Evolutionary conservation across 2,329 filamentous ascomycete genomes (phyloP).

Genomic region (Pseudopithomyces chartarum): DNA sequence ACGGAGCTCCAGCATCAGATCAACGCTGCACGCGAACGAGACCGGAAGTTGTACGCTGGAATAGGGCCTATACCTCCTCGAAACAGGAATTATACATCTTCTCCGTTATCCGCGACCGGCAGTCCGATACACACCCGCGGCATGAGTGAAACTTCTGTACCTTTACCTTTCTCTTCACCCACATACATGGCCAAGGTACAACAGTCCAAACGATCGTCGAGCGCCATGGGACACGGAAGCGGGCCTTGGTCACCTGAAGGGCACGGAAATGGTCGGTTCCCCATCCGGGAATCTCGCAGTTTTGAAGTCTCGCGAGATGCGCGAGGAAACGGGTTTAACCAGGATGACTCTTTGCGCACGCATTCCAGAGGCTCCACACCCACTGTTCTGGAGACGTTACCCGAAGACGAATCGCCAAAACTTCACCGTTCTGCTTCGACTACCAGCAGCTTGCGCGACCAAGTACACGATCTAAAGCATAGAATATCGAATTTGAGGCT

Average conservation of each 20-base stretch:
- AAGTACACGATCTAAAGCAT: slow-evolving; percentile 84
- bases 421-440: slow-evolving; percentile 71
- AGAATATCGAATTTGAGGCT: slow-evolving; percentile 82
- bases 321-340: slow-evolving; percentile 11
- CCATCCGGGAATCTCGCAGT: slow-evolving; percentile 46
- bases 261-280: slow-evolving; percentile 41
- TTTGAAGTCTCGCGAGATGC: slow-evolving; percentile 46
- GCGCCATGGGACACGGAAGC: slow-evolving; percentile 44
- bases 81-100: slow-evolving; percentile 37
- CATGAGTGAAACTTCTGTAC: slow-evolving; percentile 49
- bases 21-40: slow-evolving; percentile 40
- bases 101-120: slow-evolving; percentile 33
- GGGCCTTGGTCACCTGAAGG: slow-evolving; percentile 45
- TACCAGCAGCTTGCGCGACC: slow-evolving; percentile 76
- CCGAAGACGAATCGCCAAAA: slow-evolving; percentile 43
- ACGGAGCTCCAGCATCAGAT: slow-evolving; percentile 42
- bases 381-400: slow-evolving; percentile 46
- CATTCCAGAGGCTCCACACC: slow-evolving; percentile 47
- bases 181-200: slow-evolving; percentile 31
- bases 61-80: slow-evolving; percentile 44
- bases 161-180: slow-evolving; percentile 36
- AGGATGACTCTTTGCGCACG: slow-evolving; percentile 37
- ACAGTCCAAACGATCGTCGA: slow-evolving; percentile 44
- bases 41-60: slow-evolving; percentile 41
- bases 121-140: slow-evolving; percentile 46